phyloP scores from a whole-genome alignment of 345 rosid genomes.

The Limnanthes douglasii region DNA sequence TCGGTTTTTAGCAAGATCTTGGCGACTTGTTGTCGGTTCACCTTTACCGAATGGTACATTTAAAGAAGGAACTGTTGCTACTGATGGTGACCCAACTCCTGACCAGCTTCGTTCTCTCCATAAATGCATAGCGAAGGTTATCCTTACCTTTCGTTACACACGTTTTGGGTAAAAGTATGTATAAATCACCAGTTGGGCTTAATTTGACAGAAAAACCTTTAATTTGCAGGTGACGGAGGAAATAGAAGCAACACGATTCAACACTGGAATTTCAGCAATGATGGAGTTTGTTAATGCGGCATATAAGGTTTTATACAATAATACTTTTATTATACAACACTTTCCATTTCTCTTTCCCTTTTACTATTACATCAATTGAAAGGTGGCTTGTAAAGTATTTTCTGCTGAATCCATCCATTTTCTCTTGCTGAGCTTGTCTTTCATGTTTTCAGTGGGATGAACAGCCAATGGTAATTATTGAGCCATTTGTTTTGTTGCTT shows the following conservation, averaged over 20 bases:
- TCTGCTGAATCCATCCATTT: background rate
- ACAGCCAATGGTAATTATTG: slow-evolving; percentile 49
- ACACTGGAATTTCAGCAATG: slow-evolving; percentile 94
- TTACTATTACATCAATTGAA: background rate
- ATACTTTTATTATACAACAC: background rate
- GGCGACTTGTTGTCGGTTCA: slow-evolving; percentile 75
- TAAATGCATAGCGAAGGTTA: slow-evolving; percentile 84
- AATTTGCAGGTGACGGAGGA: slow-evolving; percentile 68
- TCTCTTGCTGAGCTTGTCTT: slow-evolving; percentile 1
- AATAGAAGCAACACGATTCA: slow-evolving; percentile 79
- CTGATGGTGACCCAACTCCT: slow-evolving; percentile 47
- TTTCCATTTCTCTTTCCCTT: background rate
- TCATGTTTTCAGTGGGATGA: slow-evolving; percentile 51
- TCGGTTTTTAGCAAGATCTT: slow-evolving; percentile 75
- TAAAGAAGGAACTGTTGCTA: slow-evolving; percentile 41
- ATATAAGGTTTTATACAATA: slow-evolving; percentile 41
- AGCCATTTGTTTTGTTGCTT: slow-evolving; percentile 62
- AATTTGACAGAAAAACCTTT: slow-evolving; percentile 8
- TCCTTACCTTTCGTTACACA: slow-evolving; percentile 1
- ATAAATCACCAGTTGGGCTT: background rate
- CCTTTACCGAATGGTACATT: slow-evolving; percentile 44
- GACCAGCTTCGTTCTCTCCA: slow-evolving; percentile 67
- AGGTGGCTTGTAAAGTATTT: background rate
- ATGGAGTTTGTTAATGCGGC: slow-evolving; percentile 94
- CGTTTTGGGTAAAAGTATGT: background rate